A percentile compares a stretch with the other conserved stretches of the same genome.
Evolutionary conservation across 129 eudicot genomes (phyloP).

Genomic region (Heracleum sosnowskyi): DNA sequence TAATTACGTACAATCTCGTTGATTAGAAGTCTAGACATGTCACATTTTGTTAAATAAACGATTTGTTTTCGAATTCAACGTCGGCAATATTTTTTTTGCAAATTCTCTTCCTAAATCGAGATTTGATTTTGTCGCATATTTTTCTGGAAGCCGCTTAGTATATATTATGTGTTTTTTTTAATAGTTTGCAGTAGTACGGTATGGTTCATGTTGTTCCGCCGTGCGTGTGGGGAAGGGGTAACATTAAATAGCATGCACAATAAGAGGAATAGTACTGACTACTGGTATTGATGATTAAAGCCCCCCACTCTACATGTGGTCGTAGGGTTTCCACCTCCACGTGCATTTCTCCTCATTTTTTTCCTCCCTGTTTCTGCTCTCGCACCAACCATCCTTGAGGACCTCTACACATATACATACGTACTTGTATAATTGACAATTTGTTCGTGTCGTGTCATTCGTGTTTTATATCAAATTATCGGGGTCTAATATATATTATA

Average conservation of each 20-base stretch:
- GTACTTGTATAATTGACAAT: no score
- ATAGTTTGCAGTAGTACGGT: background rate
- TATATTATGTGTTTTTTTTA: background rate
- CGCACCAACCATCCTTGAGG: background rate
- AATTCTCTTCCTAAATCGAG: background rate
- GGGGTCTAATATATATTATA: no score
- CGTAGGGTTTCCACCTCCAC: conserved; percentile 45
- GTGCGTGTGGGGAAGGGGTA: conserved; percentile 6
- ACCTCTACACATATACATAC: background rate
- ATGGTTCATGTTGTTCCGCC: background rate
- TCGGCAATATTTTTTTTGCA: background rate
- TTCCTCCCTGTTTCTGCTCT: conserved; percentile 11
- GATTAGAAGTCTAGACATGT: background rate
- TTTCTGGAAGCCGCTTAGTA: no score
- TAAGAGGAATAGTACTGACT: background rate
- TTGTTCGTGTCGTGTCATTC: no score
- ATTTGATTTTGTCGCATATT: no score
- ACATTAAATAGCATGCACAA: conserved; percentile 3
- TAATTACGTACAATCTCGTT: no score
- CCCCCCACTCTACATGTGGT: conserved; percentile 30
- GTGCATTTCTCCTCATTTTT: conserved; percentile 37
- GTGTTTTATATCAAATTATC: no score
- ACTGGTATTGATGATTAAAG: conserved; percentile 41
- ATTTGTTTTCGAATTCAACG: background rate
- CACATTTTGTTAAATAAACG: background rate